phyloP scores from a whole-genome alignment of 2,329 filamentous ascomycete species.

The Coniochaeta sp. region DNA sequence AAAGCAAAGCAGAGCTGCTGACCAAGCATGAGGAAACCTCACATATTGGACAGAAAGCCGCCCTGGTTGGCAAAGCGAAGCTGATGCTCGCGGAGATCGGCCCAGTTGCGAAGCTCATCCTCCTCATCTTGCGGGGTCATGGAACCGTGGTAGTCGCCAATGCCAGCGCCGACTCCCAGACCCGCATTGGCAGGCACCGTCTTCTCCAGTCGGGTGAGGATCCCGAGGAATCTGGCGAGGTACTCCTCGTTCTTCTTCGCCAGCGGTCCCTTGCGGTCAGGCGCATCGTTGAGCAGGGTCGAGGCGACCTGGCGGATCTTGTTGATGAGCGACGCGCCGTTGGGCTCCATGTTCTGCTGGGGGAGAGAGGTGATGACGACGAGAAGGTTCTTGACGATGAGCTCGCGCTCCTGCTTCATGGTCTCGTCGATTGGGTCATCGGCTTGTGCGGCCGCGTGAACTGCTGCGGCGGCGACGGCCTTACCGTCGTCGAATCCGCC shows the following conservation, averaged over 20 bases:
- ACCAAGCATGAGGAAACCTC: not conserved
- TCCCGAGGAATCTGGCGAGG: slow-evolving; percentile 63
- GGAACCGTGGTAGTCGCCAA: slow-evolving; percentile 17
- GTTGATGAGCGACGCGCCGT: slow-evolving; percentile 58
- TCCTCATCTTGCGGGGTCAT: slow-evolving; percentile 60
- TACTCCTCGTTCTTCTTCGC: slow-evolving; percentile 60
- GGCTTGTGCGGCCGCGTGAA: slow-evolving; percentile 33
- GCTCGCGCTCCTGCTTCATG: slow-evolving; percentile 69
- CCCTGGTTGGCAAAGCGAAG: slow-evolving; percentile 35
- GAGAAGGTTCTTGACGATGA: slow-evolving; percentile 74
- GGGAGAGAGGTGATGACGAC: slow-evolving; percentile 69
- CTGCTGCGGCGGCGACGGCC: slow-evolving; percentile 25
- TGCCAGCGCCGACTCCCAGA: not conserved
- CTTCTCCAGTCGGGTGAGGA: slow-evolving; percentile 67
- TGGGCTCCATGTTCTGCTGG: slow-evolving; percentile 77
- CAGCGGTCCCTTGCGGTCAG: slow-evolving; percentile 42
- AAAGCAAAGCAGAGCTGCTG: not conserved
- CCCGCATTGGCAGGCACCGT: slow-evolving; percentile 31
- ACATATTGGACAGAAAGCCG: slow-evolving; percentile 11
- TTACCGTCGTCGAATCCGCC: slow-evolving; percentile 16
- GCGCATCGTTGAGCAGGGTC: slow-evolving; percentile 59
- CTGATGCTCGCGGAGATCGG: slow-evolving; percentile 72
- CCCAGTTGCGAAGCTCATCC: slow-evolving; percentile 69
- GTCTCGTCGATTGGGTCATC: slow-evolving; percentile 45
- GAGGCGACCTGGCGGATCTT: slow-evolving; percentile 82